phyloP scores from a whole-genome alignment of 306 rosid species.

The Dalbergia oliveri region DNA sequence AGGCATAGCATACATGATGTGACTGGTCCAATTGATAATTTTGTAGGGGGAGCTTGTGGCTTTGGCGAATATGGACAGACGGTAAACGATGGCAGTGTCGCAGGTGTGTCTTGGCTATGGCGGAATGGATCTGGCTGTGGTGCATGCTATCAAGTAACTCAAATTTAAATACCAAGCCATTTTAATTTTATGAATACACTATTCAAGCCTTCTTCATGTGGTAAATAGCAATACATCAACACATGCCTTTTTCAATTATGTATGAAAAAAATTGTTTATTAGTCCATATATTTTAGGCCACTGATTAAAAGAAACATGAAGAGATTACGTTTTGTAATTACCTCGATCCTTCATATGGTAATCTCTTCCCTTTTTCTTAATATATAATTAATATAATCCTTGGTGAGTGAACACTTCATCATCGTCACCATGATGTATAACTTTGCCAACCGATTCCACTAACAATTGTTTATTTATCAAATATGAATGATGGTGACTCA shows the following conservation, averaged over 20 bases:
- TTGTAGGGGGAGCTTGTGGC: slow-evolving; percentile 92
- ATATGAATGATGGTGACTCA: slow-evolving; percentile 39
- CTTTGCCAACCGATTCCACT: not conserved
- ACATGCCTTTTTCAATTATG: not conserved
- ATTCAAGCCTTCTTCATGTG: not conserved
- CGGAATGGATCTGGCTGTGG: slow-evolving; percentile 94
- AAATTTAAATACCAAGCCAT: not conserved
- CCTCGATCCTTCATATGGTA: not conserved
- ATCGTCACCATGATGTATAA: not conserved
- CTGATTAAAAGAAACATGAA: not conserved
- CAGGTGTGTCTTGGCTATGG: slow-evolving; percentile 81
- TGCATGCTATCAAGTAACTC: slow-evolving; percentile 84
- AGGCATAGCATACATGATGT: not conserved
- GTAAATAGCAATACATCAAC: not conserved
- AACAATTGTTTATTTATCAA: not conserved
- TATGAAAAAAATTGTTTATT: not conserved
- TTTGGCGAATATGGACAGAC: slow-evolving; percentile 82
- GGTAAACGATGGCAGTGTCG: slow-evolving; percentile 73
- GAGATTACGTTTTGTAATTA: not conserved
- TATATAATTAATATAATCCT: not conserved
- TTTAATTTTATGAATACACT: not conserved
- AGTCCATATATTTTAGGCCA: not conserved
- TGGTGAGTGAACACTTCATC: not conserved
- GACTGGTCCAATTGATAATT: slow-evolving; percentile 12
- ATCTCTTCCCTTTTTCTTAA: not conserved